Percentiles rank a stretch among this genome's conserved stretches.
Conservation (phyloP, 2,329 filamentous ascomycete genomes). For the Ceratocystis ficicola region DNA sequence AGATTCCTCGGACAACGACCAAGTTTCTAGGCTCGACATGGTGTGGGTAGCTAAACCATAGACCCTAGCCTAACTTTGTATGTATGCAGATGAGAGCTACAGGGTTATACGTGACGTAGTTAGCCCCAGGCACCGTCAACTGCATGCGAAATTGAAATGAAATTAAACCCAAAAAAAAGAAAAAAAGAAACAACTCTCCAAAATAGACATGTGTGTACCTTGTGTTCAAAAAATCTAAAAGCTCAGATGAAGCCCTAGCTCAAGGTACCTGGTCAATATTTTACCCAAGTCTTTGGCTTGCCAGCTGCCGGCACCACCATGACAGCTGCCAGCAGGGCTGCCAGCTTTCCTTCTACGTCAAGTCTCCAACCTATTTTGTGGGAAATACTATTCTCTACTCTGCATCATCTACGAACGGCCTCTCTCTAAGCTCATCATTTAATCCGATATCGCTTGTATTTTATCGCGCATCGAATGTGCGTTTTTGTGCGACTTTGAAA, state of each 20-base stretch:
- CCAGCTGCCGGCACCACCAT: no score
- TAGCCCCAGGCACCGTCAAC: background rate
- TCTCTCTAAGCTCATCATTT: background rate
- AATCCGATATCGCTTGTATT: background rate
- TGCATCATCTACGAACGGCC: background rate
- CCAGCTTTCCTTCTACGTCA: background rate
- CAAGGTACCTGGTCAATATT: no score
- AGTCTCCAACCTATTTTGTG: background rate
- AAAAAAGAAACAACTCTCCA: background rate
- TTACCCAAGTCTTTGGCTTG: background rate
- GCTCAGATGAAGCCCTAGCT: no score
- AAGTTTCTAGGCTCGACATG: conserved; percentile 21
- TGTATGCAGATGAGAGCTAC: background rate
- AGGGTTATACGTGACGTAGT: background rate
- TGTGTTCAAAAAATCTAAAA: no score
- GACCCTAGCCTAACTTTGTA: background rate
- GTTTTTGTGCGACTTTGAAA: background rate
- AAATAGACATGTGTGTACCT: background rate
- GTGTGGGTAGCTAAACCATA: background rate
- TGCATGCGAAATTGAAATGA: no score
- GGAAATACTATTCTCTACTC: background rate
- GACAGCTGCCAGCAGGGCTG: no score
- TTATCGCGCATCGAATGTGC: background rate
- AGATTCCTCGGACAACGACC: conserved; percentile 36
- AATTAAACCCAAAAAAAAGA: background rate